These are phyloP conservation scores for Leccinum longicurvipes DNA, from an alignment of 768 basidiomycete genomes.

Conservation along the genomic window DNA sequence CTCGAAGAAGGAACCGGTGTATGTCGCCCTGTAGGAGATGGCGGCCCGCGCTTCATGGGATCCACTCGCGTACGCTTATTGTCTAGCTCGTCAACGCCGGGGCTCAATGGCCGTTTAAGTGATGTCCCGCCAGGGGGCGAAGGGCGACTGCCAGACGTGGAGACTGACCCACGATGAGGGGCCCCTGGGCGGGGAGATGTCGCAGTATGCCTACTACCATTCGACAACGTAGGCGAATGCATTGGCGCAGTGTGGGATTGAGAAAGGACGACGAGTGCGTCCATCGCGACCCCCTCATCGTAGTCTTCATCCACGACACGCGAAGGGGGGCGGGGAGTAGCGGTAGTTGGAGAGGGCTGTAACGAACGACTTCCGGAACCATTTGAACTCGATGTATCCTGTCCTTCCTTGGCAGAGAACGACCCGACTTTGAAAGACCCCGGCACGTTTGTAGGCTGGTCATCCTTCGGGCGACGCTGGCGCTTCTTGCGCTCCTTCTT, in stretches of 20 bases:
- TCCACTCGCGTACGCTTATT: slow-evolving; percentile 67
- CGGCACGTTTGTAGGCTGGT: slow-evolving; percentile 32
- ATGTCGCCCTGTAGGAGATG: slow-evolving; percentile 50
- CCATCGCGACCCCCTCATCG: slow-evolving; percentile 89
- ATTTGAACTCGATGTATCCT: slow-evolving; percentile 64
- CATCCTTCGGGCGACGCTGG: slow-evolving; percentile 42
- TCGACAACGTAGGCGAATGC: slow-evolving; percentile 59
- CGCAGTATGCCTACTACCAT: slow-evolving; percentile 49
- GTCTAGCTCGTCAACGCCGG: slow-evolving; percentile 57
- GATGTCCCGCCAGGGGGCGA: slow-evolving; percentile 54
- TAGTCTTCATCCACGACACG: slow-evolving; percentile 89
- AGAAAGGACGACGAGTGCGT: slow-evolving; percentile 72
- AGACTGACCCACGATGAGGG: slow-evolving; percentile 64
- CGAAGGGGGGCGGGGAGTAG: slow-evolving; percentile 55
- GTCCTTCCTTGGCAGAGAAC: slow-evolving; percentile 43
- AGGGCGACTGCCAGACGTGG: slow-evolving; percentile 59
- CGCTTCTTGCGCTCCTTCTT: slow-evolving; percentile 62
- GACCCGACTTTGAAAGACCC: slow-evolving; percentile 33
- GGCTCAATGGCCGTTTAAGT: slow-evolving; percentile 70
- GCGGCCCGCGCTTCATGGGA: slow-evolving; percentile 44
- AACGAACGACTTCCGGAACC: slow-evolving; percentile 60
- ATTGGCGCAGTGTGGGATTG: slow-evolving; percentile 35
- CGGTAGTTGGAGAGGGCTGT: slow-evolving; percentile 70
- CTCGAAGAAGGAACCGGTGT: slow-evolving; percentile 60
- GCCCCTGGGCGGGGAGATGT: slow-evolving; percentile 44